A percentile compares a stretch with the other conserved stretches of the same genome.
phyloP scores from a whole-genome alignment of 495 filamentous ascomycete genomes.

The Penicillium maclennaniae region DNA sequence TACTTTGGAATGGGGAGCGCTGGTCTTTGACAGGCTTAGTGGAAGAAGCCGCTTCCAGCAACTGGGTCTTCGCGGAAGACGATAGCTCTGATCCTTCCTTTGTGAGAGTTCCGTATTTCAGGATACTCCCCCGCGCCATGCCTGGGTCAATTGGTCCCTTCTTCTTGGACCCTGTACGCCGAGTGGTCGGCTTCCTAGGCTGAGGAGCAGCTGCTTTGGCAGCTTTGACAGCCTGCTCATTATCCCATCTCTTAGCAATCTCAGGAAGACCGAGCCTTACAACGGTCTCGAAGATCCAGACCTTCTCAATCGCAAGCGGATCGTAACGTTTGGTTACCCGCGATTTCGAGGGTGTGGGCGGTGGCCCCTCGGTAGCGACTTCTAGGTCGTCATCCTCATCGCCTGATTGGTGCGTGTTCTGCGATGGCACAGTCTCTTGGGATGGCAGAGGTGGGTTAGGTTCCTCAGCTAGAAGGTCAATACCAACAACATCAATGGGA shows the following conservation, averaged over 20 bases:
- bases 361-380: constrained; percentile 23
- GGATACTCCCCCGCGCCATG: constrained; percentile 45
- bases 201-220: constrained; percentile 21
- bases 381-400: constrained; percentile 52
- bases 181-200: constrained; percentile 27
- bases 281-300: constrained; percentile 74
- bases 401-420: constrained; percentile 33
- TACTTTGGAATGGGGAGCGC: constrained; percentile 7
- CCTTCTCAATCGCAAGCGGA: constrained; percentile 58
- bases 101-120: constrained; percentile 45
- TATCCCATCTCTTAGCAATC: constrained; percentile 75
- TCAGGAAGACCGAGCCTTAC: constrained; percentile 67
- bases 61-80: constrained; percentile 28
- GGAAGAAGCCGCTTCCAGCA: constrained; percentile 29
- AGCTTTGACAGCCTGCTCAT: constrained; percentile 44
- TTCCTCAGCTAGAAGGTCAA: constrained; percentile 68
- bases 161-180: constrained; percentile 35
- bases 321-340: constrained; percentile 62
- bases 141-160: constrained; percentile 41
- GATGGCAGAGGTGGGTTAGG: constrained; percentile 49
- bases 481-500: constrained; percentile 69
- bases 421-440: constrained; percentile 27
- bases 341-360: constrained; percentile 22
- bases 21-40: constrained; percentile 10
- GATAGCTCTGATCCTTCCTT: constrained; percentile 37